Base-by-base conservation (phyloP, 2,329 filamentous ascomycete species). In the Paracorniculantispora psalliotae region DNA sequence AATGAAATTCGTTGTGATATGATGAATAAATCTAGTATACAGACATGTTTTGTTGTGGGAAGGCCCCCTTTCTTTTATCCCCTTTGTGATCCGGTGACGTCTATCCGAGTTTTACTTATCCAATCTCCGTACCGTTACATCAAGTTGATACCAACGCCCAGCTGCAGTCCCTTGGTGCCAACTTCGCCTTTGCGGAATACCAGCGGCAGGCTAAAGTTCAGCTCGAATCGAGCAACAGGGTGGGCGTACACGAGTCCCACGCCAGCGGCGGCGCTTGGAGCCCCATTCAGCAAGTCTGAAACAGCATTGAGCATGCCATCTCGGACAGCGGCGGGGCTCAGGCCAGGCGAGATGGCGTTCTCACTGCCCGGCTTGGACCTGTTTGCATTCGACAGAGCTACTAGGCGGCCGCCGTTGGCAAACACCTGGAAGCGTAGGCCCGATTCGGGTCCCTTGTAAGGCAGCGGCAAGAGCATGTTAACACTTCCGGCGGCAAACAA, bases 111-210 rank as follows among this genome's bases (percentile, higher is more conserved):
- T 33, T 13, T 25, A 9, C 10, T 19, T 26, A 30, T 30, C 17
- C 7, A 15, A 50, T 25, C 37, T 19, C 19, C 23, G n/a, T 15
- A 6, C 19, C 47, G 21, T 62, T 89, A 97, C 81, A 97, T 76
- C 72, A 99, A 97, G 76, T 90, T 96, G 69, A 99, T 92, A 52
- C 94, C 94, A 43, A 99, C 91, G n/a, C 94, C 94, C 67, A 99
- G 87, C 72, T 94, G 92, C 63, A 99, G 71, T 1, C 94, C 94
- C 77, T 99, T 99, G 58, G 93, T 85, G 17, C 86, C 88, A 66
- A 94, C 88, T 75, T 99, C 94, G 37, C 91, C 92, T 63, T 83
- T 87, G 60, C 94, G 83, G 68, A 91, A 73, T 19, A 93, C 87
- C 61, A 99, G 72, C 1, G 94, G 94, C 65, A 99, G 73, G 67